Conservation (phyloP, 2,329 filamentous ascomycete genomes). For the Arthrinium puccinioides region DNA sequence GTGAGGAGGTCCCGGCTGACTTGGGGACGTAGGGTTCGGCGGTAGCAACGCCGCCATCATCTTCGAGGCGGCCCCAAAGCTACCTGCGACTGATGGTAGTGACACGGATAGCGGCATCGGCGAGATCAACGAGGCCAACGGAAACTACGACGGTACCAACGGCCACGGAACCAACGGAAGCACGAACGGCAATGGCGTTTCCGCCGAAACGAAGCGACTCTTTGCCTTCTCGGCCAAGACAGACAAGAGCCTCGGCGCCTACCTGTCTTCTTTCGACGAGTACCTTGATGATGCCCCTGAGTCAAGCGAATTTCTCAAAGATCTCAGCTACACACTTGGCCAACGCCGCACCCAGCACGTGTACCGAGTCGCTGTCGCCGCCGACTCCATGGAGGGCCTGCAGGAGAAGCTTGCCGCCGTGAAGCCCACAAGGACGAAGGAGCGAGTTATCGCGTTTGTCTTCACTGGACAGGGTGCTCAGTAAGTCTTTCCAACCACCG, state of each 20-base stretch:
- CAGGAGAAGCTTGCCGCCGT: not conserved
- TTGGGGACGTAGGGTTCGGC: conserved; percentile 10
- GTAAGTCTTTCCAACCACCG: conserved; percentile 22
- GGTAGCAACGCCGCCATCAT: conserved; percentile 16
- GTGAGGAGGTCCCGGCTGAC: not conserved
- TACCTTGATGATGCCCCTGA: conserved; percentile 14
- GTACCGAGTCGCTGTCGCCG: not conserved
- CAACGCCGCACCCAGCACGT: conserved; percentile 8
- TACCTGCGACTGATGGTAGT: not conserved
- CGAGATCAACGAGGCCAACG: too few relatives aligned
- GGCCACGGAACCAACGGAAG: not conserved
- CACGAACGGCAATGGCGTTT: not conserved
- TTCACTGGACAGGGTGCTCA: conserved; percentile 41
- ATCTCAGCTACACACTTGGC: conserved; percentile 20
- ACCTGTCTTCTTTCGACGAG: conserved; percentile 8
- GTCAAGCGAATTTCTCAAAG: conserved; percentile 7
- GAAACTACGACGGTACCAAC: not conserved
- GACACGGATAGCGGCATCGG: too few relatives aligned
- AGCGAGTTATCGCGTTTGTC: conserved; percentile 14
- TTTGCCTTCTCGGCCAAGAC: conserved; percentile 10
- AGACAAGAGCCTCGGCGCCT: not conserved
- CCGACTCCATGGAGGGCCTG: not conserved
- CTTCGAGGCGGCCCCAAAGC: conserved; percentile 5
- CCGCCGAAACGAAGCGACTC: not conserved
- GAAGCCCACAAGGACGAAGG: not conserved